Percentiles rank a stretch among this genome's conserved stretches.
phyloP scores from a whole-genome alignment of 2,329 filamentous ascomycete genomes.

The Penicillium sclerotigenum region DNA sequence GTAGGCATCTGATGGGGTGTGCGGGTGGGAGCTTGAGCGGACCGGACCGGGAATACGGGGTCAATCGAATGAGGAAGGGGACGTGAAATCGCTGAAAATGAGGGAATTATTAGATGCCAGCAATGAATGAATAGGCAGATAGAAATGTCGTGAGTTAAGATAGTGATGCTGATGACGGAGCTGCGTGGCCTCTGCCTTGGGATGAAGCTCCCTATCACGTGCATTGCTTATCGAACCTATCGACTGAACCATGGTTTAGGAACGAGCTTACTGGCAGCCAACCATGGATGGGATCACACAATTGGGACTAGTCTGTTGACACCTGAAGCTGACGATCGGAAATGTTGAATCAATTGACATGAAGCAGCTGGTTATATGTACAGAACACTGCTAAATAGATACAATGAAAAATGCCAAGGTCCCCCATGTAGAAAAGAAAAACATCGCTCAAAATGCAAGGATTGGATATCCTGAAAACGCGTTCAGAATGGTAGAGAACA shows the following conservation, averaged over 20 bases:
- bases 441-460: neutral
- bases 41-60: slow-evolving; percentile 12
- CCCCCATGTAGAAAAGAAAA: neutral
- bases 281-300: neutral
- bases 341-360: neutral
- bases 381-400: slow-evolving; percentile 13
- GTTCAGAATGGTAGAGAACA: neutral
- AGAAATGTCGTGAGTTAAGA: neutral
- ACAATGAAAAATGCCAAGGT: slow-evolving; percentile 1
- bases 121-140: neutral
- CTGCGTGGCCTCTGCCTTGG: slow-evolving; percentile 28
- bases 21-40: slow-evolving; percentile 11
- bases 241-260: slow-evolving; percentile 2
- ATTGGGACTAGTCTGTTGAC: neutral
- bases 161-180: slow-evolving; percentile 10
- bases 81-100: neutral
- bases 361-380: slow-evolving; percentile 12
- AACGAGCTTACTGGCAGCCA: neutral
- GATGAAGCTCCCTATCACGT: slow-evolving; percentile 32
- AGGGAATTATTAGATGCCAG: neutral
- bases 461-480: slow-evolving; percentile 1
- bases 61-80: neutral
- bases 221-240: slow-evolving; percentile 21
- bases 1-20: slow-evolving; percentile 30
- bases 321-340: too few species aligned